A percentile compares a stretch with the other conserved stretches of the same genome.
Conservation (phyloP, 805 yeast genomes). For the Komagataella kurtzmanii region DNA sequence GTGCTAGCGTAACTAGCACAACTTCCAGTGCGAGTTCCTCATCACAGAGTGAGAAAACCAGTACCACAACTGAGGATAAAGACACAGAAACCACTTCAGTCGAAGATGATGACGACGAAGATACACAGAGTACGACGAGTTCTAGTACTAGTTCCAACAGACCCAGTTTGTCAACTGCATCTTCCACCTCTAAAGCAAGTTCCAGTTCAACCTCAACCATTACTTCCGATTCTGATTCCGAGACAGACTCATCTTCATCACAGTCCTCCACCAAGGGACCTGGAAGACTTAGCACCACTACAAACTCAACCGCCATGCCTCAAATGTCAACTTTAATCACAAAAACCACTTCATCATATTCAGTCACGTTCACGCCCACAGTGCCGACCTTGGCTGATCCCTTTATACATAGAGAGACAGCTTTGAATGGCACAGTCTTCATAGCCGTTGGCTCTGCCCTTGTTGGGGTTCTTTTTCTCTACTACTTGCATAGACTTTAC, state of each 20-base stretch:
- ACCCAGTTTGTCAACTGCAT: neutral
- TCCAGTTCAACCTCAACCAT: neutral
- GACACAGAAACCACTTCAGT: neutral
- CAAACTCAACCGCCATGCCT: constrained; percentile 1
- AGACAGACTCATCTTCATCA: neutral
- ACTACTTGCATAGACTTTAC: constrained; percentile 11
- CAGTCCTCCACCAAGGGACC: neutral
- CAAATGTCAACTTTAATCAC: constrained; percentile 1
- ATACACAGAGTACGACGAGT: neutral
- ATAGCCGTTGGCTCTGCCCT: constrained; percentile 26
- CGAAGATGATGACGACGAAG: neutral
- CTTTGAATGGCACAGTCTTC: constrained; percentile 26
- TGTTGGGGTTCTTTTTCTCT: constrained; percentile 9
- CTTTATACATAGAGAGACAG: constrained; percentile 12
- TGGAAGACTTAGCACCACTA: neutral
- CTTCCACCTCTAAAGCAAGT: neutral
- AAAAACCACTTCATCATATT: constrained; percentile 4
- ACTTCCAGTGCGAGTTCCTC: neutral
- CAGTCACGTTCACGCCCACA: constrained; percentile 7
- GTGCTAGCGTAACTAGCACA: neutral
- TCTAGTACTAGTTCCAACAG: neutral
- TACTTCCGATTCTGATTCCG: neutral
- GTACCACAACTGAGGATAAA: neutral
- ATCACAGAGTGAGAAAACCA: neutral
- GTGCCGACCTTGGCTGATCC: constrained; percentile 17